Conservation (phyloP, 441 rosid species). For the Bocquillonia castaneifolia region DNA sequence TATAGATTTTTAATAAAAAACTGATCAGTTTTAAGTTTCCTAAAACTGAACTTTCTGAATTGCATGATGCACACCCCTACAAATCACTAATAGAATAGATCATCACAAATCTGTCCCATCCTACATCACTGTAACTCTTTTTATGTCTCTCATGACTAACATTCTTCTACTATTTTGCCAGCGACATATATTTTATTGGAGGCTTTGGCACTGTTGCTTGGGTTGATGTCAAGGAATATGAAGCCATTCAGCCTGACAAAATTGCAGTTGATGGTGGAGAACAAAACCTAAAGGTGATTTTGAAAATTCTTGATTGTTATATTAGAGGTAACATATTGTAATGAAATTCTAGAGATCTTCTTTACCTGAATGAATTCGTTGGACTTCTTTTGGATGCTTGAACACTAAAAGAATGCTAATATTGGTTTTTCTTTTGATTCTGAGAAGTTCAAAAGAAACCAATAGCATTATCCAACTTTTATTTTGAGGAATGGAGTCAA, state of each 20-base stretch:
- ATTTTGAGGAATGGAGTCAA: background rate
- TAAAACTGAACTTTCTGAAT: too few relatives aligned
- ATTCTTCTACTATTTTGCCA: constrained; percentile 21
- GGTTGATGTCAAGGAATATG: constrained; percentile 90
- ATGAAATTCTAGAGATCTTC: background rate
- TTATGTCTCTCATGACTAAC: background rate
- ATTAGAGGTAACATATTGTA: background rate
- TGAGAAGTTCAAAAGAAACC: background rate
- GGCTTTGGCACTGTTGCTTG: constrained; percentile 99
- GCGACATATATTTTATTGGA: constrained; percentile 96
- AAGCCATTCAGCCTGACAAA: constrained; percentile 77
- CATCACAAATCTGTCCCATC: too few relatives aligned
- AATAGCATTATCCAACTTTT: background rate
- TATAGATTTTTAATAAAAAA: too few relatives aligned
- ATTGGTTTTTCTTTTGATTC: background rate
- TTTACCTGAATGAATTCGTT: background rate
- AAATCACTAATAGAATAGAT: too few relatives aligned
- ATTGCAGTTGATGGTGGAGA: constrained; percentile 95
- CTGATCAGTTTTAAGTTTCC: too few relatives aligned
- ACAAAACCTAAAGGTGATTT: constrained; percentile 71
- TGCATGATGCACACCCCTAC: too few relatives aligned
- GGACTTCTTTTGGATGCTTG: background rate
- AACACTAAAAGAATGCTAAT: background rate
- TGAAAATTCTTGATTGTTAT: constrained; percentile 4
- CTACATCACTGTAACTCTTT: background rate